Evolutionary conservation across 805 yeast genomes (phyloP), one percentile per base, ranked within the genome.

Genomic region (Kluyveromyces wickerhamii): DNA sequence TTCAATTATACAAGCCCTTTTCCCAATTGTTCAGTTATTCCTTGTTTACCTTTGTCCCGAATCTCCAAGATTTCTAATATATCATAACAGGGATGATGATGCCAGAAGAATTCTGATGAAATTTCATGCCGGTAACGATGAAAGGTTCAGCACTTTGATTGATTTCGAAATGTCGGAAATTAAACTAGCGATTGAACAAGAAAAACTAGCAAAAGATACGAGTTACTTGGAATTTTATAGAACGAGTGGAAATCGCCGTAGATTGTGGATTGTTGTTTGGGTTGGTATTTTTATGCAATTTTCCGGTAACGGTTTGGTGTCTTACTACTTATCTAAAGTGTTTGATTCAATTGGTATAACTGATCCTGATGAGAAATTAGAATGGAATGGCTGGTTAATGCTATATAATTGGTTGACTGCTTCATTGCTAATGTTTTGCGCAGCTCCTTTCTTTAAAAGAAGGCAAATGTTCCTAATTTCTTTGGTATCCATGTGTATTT

Each of bases 291-390:
- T 66, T 41, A 60, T 59, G 67, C 74, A 68, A 46, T 47, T 67
- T 27, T 66, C 73, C 12, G 77, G 77, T 47, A 70, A 69, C 45
- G 73, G 72, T 37, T 54, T 71, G 39, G 71, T 70, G 18, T 65
- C 73, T 4, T 71, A 69, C 60, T 71, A 71, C 51, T 56, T 72
- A 41, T 58, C 63, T 39, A 61, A 64, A 45, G 79, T 74, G 10
- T 62, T 74, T 43, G 48, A 55, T 38, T 65, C 74, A 17, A 71
- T 74, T 49, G 78, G 79, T 39, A 68, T 73, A 45, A 69, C 70
- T 30, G 61, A 59, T n/a, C 55, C 62, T 17, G 54, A 54, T 32
- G 52, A 57, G 36, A 73, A 72, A 52, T 62, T 72, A 36, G 50
- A 66, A 33, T 64, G 72, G 49, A 72, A 73, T 49, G 77, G 72